These are phyloP conservation scores for Populus hybrid DNA, from an alignment of 441 rosid species.

Conservation along the genomic window DNA sequence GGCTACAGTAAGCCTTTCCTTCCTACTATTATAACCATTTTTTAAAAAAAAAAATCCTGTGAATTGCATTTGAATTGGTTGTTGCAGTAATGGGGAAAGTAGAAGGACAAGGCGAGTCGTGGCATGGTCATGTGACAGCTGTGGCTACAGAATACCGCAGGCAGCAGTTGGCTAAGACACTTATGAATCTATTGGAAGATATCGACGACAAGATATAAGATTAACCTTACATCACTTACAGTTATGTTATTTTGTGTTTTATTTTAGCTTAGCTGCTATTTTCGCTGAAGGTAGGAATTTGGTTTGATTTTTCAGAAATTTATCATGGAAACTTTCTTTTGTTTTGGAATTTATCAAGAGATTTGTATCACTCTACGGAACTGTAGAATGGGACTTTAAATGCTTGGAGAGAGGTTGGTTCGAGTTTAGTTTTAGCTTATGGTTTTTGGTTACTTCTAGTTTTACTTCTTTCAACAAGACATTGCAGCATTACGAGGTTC, in stretches of 20 bases:
- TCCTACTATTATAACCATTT: background rate
- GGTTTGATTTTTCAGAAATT: background rate
- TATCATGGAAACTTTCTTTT: too few relatives aligned
- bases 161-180: constrained; percentile 88
- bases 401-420: background rate
- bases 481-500: background rate
- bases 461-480: background rate
- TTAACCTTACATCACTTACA: constrained; percentile 15
- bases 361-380: background rate
- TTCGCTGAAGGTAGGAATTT: background rate
- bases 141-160: constrained; percentile 82
- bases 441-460: background rate
- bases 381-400: too few relatives aligned
- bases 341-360: background rate
- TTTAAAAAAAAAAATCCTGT: too few relatives aligned
- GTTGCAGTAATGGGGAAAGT: constrained; percentile 76
- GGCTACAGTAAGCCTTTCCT: constrained; percentile 61
- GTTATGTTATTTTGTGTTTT: background rate
- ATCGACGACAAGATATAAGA: constrained; percentile 88
- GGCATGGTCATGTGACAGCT: constrained; percentile 70
- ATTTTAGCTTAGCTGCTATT: constrained; percentile 25
- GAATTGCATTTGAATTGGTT: background rate
- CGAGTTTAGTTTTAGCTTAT: background rate
- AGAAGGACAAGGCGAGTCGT: constrained; percentile 39
- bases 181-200: constrained; percentile 87